Evolutionary conservation across 352 stramenopile genomes (phyloP).

Genomic region (Phytophthora fragariaefolia): DNA sequence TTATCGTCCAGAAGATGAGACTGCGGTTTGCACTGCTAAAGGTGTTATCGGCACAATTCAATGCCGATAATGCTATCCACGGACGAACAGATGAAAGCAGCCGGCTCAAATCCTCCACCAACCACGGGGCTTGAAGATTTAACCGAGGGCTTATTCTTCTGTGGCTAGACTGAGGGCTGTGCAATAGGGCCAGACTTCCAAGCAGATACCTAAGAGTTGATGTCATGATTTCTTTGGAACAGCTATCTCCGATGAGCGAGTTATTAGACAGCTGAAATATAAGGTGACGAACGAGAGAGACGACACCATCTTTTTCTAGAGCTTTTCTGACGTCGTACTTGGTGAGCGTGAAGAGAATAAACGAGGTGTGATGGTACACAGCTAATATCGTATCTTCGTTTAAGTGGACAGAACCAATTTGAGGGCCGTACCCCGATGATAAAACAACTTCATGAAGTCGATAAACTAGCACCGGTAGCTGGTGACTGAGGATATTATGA

Average conservation of each 20-base stretch:
- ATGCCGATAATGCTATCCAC: conserved; percentile 9
- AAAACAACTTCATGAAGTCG: conserved; percentile 24
- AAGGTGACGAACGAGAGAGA: conserved; percentile 11
- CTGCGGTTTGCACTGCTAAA: not conserved
- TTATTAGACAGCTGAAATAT: conserved; percentile 20
- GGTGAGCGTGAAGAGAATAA: conserved; percentile 41
- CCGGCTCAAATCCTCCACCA: conserved; percentile 11
- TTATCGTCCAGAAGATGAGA: conserved; percentile 40
- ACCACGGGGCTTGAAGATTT: conserved; percentile 20
- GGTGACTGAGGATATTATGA: conserved; percentile 30
- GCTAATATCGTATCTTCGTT: no score
- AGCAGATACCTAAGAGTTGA: conserved; percentile 37
- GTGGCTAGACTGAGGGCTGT: conserved; percentile 5
- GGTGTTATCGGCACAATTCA: not conserved
- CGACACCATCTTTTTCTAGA: conserved; percentile 14
- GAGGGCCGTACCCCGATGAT: not conserved
- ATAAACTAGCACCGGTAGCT: conserved; percentile 36
- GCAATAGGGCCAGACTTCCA: conserved; percentile 34
- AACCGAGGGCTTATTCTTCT: conserved; percentile 7
- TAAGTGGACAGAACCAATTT: no score
- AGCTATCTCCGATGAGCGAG: not conserved
- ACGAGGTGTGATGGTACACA: conserved; percentile 21
- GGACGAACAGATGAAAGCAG: conserved; percentile 20
- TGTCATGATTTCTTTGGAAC: conserved; percentile 7
- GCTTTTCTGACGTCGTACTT: conserved; percentile 45